Base-by-base conservation (phyloP, 345 rosid genomes). In the Hibiscus mutabilis region DNA sequence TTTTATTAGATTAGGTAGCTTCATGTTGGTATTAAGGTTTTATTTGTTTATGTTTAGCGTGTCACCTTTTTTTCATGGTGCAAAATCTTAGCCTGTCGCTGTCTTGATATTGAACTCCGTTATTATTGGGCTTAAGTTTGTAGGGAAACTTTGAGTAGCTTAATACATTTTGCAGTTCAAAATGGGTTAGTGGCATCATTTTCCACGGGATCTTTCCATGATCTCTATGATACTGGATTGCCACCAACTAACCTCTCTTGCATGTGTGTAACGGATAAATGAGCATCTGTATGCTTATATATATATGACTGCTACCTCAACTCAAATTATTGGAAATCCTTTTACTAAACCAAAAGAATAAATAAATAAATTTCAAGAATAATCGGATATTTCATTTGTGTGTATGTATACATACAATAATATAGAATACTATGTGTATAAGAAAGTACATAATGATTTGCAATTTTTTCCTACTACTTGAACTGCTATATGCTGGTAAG, bases 1-100 rank as follows among this genome's bases (percentile, higher is more conserved):
- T 44, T 65, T 58, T 27, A 2, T 11, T 56, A 49, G 9, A 22
- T 77, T 74, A 40, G 52, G 62, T 9, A 66, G 25, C 3, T 65
- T 40, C 65, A 14, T 80, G 18, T 63, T 73, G 60, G 37, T 9
- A 29, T 69, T 52, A 44, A 64, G 61, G 73, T 18, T 72, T 55
- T 11, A 66, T 66, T 27, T 69, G 51, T 64, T 58, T 64, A 61
- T 40, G 67, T 35, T 49, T 67, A 49, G 42, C 5, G 14, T 21
- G 8, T 46, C 40, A 44, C 57, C 55, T 66, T 15, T 49, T 2
- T 22, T 25, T 27, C 25, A 42, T 42, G 1, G 46, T 42, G 46
- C 46, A 42, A 42, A 29, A 14, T 46, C 5, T 15, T 25, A 46
- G 37, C 56, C 42, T 0, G 24, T 49, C 33, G 49, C 19, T 55